Base-by-base conservation (phyloP, 805 yeast genomes). In the Yarrowia deformans region DNA sequence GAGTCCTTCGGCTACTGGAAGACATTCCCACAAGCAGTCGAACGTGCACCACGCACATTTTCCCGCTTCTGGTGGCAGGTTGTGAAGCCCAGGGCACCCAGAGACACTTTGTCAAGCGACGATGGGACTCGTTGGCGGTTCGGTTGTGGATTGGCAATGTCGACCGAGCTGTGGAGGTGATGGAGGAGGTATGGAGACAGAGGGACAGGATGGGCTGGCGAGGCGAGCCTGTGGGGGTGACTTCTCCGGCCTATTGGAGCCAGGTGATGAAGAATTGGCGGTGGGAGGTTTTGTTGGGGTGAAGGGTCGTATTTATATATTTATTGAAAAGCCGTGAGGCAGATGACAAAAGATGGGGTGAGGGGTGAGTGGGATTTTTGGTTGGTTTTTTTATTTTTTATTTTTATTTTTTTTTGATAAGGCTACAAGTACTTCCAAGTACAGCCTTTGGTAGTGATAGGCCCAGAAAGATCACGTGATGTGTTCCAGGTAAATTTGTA, bases 231-330 rank as follows among this genome's bases (percentile, higher is more conserved):
- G 54, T 43, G 63, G 80, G 79, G 1, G 79, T 86, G 50, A 79
- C 80, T 58, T 82, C 85, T 39, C 81, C 84, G 78, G 77, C 87
- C 8, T 91, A 88, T 75, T 88, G 92, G 92, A 84, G 87, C 69
- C 79, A 85, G 0, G 86, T 88, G 16, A 88, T 88, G 91, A 83
- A 84, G 72, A 91, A 88, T 72, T 88, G 92, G 91, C 87, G 87
- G 0, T 87, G 91, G 90, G 91, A 88, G 74, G 88, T 88, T 10
- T 75, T 88, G 43, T 79, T 88, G 64, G 91, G 87, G 1, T 85
- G 5, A 12, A 69, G 43, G 16, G 32, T 16, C 8, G 56, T 50
- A 50, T 50, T 50, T 50, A 50, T 50, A 10, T 50, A 50, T 50
- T 50, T 50, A 50, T 50, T 50, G 13, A 18, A 46, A 46, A 7